Percentiles rank a stretch among this genome's conserved stretches.
phyloP scores from a whole-genome alignment of 441 rosid species.

The Croton setiger region DNA sequence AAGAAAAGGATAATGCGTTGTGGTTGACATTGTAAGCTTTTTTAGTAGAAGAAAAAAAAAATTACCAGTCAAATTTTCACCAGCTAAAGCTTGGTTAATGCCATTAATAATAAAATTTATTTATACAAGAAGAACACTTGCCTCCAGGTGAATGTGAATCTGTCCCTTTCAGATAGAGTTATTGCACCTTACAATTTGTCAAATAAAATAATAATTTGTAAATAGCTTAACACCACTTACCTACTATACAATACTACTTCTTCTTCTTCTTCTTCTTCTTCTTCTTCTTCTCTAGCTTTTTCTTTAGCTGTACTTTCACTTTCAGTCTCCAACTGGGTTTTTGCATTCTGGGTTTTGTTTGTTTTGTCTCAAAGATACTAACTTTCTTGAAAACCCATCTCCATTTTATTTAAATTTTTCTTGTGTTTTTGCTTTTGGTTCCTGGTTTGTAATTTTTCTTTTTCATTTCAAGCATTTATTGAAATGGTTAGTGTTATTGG shows the following conservation, averaged over 20 bases:
- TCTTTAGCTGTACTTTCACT: slow-evolving; percentile 3
- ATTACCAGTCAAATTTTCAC: background rate
- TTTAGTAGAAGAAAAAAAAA: no score
- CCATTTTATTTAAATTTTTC: background rate
- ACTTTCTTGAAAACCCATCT: background rate
- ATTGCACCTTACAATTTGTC: slow-evolving; percentile 6
- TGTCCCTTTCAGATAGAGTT: slow-evolving; percentile 12
- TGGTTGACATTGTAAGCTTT: no score
- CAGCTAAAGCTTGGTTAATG: background rate
- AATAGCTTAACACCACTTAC: slow-evolving; percentile 5
- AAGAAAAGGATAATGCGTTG: no score
- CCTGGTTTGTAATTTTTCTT: slow-evolving; percentile 3
- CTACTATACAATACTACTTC: background rate
- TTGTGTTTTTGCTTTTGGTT: background rate
- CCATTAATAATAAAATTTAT: background rate
- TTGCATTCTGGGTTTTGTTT: background rate
- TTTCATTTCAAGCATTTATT: background rate
- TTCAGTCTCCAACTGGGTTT: background rate
- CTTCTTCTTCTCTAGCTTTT: background rate
- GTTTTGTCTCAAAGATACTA: background rate
- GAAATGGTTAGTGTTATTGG: background rate
- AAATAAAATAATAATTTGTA: background rate
- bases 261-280: background rate
- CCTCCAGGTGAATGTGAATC: slow-evolving; percentile 3
- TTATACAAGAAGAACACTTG: background rate